Percentiles rank a stretch among this genome's conserved stretches.
These are phyloP conservation scores for Exophiala calicioides DNA, from an alignment of 2,329 filamentous ascomycete genomes.

Conservation along the genomic window DNA sequence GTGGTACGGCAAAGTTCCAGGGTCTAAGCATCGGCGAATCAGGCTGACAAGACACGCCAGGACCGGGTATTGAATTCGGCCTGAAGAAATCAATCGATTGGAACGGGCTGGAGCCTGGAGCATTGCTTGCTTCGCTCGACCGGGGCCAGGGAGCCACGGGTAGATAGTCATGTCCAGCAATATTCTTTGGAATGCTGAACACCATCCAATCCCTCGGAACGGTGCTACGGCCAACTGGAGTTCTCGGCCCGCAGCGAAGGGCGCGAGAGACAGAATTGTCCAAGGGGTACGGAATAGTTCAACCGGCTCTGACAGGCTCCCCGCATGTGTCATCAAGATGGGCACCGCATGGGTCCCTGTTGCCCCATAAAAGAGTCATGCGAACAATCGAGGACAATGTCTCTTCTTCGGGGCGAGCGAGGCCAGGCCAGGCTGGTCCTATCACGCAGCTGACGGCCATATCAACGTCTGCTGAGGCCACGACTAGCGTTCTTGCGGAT, in stretches of 20 bases:
- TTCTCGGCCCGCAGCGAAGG: slow-evolving; percentile 2
- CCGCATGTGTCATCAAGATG: no score
- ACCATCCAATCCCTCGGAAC: background rate
- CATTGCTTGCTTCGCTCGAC: background rate
- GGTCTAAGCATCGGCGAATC: background rate
- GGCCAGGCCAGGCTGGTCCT: background rate
- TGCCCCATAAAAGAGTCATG: background rate
- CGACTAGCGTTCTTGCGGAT: background rate
- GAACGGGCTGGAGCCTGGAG: background rate
- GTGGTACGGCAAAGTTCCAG: slow-evolving; percentile 41
- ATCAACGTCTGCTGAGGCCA: background rate
- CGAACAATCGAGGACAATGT: background rate
- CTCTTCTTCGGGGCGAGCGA: background rate
- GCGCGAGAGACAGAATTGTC: no score
- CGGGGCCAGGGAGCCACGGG: no score
- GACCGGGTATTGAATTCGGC: slow-evolving; percentile 32
- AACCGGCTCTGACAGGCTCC: no score
- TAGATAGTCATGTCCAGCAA: no score
- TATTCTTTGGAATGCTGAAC: background rate
- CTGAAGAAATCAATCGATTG: background rate
- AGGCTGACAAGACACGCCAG: slow-evolving; percentile 17
- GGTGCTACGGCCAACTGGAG: background rate
- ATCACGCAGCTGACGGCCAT: background rate
- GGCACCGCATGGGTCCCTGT: no score
- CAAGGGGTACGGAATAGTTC: no score